A percentile compares a stretch with the other conserved stretches of the same genome.
Evolutionary conservation across 768 basidiomycete genomes (phyloP).

Genomic region (Podaxis pistillaris): DNA sequence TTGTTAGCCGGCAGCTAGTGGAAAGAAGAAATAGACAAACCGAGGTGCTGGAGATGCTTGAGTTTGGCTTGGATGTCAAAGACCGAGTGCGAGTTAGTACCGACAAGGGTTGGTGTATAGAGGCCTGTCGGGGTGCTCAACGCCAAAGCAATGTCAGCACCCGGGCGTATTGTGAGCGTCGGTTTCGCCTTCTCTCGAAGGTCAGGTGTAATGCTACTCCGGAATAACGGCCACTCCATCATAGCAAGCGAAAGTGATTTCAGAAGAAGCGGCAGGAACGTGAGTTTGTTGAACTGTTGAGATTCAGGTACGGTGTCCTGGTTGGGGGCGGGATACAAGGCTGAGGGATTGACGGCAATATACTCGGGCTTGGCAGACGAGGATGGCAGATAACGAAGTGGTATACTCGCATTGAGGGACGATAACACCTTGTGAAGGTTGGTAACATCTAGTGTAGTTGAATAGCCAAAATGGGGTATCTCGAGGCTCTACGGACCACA

Average conservation of each 20-base stretch:
- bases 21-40: not conserved
- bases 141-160: slow-evolving; percentile 73
- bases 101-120: slow-evolving; percentile 72
- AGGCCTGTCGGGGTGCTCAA: slow-evolving; percentile 81
- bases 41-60: slow-evolving; percentile 44
- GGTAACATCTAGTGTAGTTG: slow-evolving; percentile 75
- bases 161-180: slow-evolving; percentile 67
- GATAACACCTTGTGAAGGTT: slow-evolving; percentile 62
- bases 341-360: slow-evolving; percentile 36
- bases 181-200: slow-evolving; percentile 44
- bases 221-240: slow-evolving; percentile 83
- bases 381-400: slow-evolving; percentile 44
- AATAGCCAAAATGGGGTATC: slow-evolving; percentile 86
- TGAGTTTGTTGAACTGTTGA: slow-evolving; percentile 63
- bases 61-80: slow-evolving; percentile 63
- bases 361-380: slow-evolving; percentile 17
- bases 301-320: slow-evolving; percentile 45
- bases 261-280: slow-evolving; percentile 80
- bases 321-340: slow-evolving; percentile 36
- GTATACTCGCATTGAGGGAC: slow-evolving; percentile 66
- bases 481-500: slow-evolving; percentile 60
- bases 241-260: slow-evolving; percentile 81
- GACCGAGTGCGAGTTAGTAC: slow-evolving; percentile 52
- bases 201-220: slow-evolving; percentile 62
- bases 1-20: too few relatives aligned